A percentile compares a stretch with the other conserved stretches of the same genome.
phyloP scores from a whole-genome alignment of 2,329 filamentous ascomycete species.

The Diaporthe ampelina region DNA sequence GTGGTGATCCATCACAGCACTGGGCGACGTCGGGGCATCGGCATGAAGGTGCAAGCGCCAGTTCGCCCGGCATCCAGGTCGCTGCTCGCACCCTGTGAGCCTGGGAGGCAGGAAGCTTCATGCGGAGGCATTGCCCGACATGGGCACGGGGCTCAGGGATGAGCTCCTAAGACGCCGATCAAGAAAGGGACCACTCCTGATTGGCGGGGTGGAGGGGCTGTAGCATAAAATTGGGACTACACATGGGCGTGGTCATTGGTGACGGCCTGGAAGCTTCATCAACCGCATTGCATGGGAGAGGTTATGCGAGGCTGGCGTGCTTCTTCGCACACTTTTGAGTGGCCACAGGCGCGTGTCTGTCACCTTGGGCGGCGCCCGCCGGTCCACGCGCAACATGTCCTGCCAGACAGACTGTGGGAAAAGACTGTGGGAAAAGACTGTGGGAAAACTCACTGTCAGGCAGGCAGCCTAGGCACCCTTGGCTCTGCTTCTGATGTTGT shows the following conservation, averaged over 20 bases:
- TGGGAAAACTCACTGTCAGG: too few species aligned
- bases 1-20: constrained; percentile 11
- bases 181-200: constrained; percentile 18
- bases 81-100: constrained; percentile 13
- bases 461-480: too few species aligned
- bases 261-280: constrained; percentile 11
- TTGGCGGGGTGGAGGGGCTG: constrained; percentile 15
- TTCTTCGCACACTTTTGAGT: not conserved
- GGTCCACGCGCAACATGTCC: not conserved
- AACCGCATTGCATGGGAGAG: constrained; percentile 6
- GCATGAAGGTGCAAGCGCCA: constrained; percentile 34
- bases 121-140: constrained; percentile 30
- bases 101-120: constrained; percentile 30
- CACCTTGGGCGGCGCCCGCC: not conserved
- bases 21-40: constrained; percentile 12
- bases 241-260: constrained; percentile 5
- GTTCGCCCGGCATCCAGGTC: constrained; percentile 17
- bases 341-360: constrained; percentile 12
- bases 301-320: constrained; percentile 17
- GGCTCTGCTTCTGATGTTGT: not conserved
- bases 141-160: constrained; percentile 24
- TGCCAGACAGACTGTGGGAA: too few species aligned
- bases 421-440: too few species aligned
- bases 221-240: constrained; percentile 36
- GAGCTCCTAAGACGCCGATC: constrained; percentile 34